Evolutionary conservation across 2,329 filamentous ascomycete genomes (phyloP).

Genomic region (Simplicillium aogashimaense): DNA sequence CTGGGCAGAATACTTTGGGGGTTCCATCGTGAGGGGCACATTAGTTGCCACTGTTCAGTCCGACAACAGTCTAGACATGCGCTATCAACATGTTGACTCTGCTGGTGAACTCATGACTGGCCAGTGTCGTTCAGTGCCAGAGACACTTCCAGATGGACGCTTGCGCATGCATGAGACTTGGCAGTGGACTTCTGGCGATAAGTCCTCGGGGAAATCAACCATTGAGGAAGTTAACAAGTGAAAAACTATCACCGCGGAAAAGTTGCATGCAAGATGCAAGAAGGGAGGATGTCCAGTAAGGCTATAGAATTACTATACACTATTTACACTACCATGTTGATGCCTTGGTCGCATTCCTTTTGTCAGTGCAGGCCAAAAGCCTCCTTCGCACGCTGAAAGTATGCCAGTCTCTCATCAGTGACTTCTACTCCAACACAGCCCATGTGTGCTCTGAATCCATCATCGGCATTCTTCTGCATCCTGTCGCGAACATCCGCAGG

Average conservation of each 20-base stretch:
- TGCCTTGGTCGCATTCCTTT: background rate
- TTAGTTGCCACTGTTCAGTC: constrained; percentile 11
- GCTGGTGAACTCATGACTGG: constrained; percentile 16
- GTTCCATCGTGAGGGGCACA: constrained; percentile 12
- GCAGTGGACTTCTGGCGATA: constrained; percentile 15
- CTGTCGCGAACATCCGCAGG: constrained; percentile 15
- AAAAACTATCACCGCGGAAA: background rate
- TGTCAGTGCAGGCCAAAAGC: constrained; percentile 29
- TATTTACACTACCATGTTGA: too few relatives aligned
- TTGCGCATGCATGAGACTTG: constrained; percentile 16
- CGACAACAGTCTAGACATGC: constrained; percentile 14
- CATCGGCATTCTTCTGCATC: constrained; percentile 27
- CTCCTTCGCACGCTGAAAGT: constrained; percentile 34
- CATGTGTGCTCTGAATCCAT: constrained; percentile 36
- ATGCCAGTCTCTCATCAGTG: constrained; percentile 22
- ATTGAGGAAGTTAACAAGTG: constrained; percentile 13
- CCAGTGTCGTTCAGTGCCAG: constrained; percentile 11
- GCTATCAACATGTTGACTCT: constrained; percentile 16
- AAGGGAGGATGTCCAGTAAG: too few relatives aligned
- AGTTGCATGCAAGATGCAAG: too few relatives aligned
- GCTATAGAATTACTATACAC: too few relatives aligned
- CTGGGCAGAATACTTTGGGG: constrained; percentile 16
- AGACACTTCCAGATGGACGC: constrained; percentile 12
- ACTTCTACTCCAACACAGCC: constrained; percentile 30
- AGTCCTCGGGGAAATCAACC: constrained; percentile 11